phyloP scores from a whole-genome alignment of 768 basidiomycete genomes.

The Clitopilus hobsonii region DNA sequence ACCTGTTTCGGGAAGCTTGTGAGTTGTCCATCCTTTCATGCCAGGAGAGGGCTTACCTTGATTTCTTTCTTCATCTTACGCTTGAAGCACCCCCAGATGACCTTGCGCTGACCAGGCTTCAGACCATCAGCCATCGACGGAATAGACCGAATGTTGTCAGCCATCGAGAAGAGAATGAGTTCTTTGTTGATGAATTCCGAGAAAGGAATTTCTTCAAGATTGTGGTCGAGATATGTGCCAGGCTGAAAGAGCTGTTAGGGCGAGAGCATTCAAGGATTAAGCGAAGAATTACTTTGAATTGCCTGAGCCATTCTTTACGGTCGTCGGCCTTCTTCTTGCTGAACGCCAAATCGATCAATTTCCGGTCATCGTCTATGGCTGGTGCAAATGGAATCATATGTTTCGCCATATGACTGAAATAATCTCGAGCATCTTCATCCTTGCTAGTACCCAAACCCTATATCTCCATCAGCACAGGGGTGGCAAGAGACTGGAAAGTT shows the following conservation, averaged over 20 bases:
- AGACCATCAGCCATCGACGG: constrained; percentile 91
- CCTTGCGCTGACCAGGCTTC: constrained; percentile 97
- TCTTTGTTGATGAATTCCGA: constrained; percentile 98
- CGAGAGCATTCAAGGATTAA: not conserved
- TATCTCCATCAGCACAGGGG: constrained; percentile 3
- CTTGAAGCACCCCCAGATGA: constrained; percentile 95
- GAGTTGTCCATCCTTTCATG: constrained; percentile 80
- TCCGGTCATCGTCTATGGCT: constrained; percentile 76
- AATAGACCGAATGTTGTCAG: constrained; percentile 97
- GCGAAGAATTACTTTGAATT: constrained; percentile 63
- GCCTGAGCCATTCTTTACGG: constrained; percentile 95
- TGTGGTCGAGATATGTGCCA: constrained; percentile 91
- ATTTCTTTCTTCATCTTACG: constrained; percentile 88
- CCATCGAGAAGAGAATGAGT: constrained; percentile 98
- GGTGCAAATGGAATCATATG: constrained; percentile 92
- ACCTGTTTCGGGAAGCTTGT: constrained; percentile 52
- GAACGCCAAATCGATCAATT: constrained; percentile 94
- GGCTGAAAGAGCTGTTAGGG: constrained; percentile 44
- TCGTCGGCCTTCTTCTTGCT: constrained; percentile 99
- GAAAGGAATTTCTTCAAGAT: constrained; percentile 78
- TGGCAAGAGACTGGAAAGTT: not conserved
- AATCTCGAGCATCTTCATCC: constrained; percentile 85
- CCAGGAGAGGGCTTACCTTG: constrained; percentile 51
- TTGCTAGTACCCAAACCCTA: constrained; percentile 96
- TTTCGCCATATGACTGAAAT: constrained; percentile 88